Base-by-base conservation (phyloP, 345 rosid species). In the Gossypium longicalyx region DNA sequence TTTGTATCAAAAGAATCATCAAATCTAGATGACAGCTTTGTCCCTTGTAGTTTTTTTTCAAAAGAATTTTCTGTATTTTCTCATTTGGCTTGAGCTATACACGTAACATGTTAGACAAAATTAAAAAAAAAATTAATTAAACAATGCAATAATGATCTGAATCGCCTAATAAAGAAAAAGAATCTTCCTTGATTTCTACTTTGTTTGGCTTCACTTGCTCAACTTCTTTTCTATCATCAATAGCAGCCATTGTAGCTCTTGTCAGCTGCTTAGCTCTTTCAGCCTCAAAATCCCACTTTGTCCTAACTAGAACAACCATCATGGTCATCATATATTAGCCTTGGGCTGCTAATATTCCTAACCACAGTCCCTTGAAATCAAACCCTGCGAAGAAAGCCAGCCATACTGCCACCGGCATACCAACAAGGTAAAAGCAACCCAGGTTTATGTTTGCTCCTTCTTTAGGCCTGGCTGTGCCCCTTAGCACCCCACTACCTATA, bases 381-480 rank as follows among this genome's bases (percentile, higher is more conserved):
- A 79, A 85, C 13, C 89, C 87, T 7, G 49, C 74, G 17, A 44
- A 84, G 74, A 91, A 91, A 1, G 87, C 80, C 58, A 87, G 67
- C 77, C 83, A 84, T 4, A 91, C 75, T 0, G 92, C 89, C 71
- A 87, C 89, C 13, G 97, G 97, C 80, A 58, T 87, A 4, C 97
- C 97, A 1, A 88, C 87, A 3, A 83, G 62, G 81, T 91, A 91
- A 58, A 91, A 91, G 41, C 93, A 87, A 44, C 88, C 88, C 41
- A 91, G 38, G 81, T 91, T 91, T 34, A 91, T 84, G 80, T 91
- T 86, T 0, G 97, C 97, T 63, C 97, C 97, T 4, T 84, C 82
- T 73, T 78, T 87, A 9, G 92, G 93, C 77, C 93, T 80, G 1
- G 97, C 93, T 4, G 97, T 86, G 13, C 97, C 97, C 61, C 97